A percentile compares a stretch with the other conserved stretches of the same genome.
Conservation (phyloP, 225 moss, liverwort and hornwort genomes). For the Antitrichia curtipendula region DNA sequence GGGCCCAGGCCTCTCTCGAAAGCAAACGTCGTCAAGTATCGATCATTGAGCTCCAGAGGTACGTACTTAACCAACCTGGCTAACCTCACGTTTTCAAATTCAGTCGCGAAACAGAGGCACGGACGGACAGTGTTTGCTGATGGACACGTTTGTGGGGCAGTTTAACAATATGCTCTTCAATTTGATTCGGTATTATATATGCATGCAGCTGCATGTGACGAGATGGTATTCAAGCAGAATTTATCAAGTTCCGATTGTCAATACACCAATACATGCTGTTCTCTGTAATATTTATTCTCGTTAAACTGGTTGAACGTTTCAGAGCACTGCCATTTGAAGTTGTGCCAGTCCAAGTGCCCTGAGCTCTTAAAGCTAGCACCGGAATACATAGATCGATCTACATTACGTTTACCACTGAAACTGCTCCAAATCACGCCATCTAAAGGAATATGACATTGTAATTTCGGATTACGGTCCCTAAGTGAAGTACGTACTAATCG, state of each 20-base stretch:
- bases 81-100: background rate
- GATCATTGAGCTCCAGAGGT: constrained; percentile 2
- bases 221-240: too few species aligned
- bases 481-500: background rate
- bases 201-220: background rate
- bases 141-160: background rate
- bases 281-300: background rate
- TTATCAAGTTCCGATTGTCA: background rate
- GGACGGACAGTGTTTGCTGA: background rate
- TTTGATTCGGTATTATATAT: background rate
- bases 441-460: too few species aligned
- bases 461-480: background rate
- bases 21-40: background rate
- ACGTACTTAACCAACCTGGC: background rate
- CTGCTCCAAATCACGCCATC: background rate
- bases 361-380: background rate
- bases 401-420: background rate
- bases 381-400: background rate
- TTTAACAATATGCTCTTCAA: background rate
- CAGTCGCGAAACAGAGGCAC: background rate
- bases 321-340: background rate
- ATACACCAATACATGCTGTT: background rate
- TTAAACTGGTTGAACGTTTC: background rate
- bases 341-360: background rate
- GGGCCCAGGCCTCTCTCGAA: constrained; percentile 6